Conservation (phyloP, 306 rosid genomes). For the Cicer cuneatum region DNA sequence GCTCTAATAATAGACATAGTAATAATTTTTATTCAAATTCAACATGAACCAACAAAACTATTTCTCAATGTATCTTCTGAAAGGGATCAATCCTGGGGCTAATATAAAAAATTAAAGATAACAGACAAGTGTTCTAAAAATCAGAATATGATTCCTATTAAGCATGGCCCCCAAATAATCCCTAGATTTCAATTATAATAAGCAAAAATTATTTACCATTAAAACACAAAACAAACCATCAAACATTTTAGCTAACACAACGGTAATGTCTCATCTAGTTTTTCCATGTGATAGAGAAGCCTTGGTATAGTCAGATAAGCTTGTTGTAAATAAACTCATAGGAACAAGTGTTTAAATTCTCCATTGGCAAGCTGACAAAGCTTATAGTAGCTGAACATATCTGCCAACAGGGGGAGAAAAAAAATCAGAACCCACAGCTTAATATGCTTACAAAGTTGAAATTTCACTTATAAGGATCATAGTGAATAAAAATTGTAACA, state of each 20-base stretch:
- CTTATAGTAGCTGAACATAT: slow-evolving; percentile 69
- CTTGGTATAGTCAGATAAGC: slow-evolving; percentile 31
- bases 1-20: too few species aligned
- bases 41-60: slow-evolving; percentile 23
- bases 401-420: slow-evolving; percentile 53
- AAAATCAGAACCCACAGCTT: slow-evolving; percentile 34
- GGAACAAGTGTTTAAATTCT: slow-evolving; percentile 76
- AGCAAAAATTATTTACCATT: slow-evolving; percentile 34
- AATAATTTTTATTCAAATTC: too few species aligned
- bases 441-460: not conserved
- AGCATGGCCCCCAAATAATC: not conserved
- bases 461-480: not conserved
- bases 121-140: slow-evolving; percentile 22
- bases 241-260: slow-evolving; percentile 7
- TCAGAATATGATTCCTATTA: slow-evolving; percentile 5
- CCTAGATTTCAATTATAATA: slow-evolving; percentile 25
- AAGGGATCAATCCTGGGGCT: not conserved
- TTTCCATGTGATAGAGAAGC: slow-evolving; percentile 19
- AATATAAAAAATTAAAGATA: slow-evolving; percentile 18
- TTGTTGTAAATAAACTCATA: slow-evolving; percentile 50
- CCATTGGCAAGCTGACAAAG: slow-evolving; percentile 89
- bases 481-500: slow-evolving; percentile 2
- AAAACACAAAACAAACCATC: slow-evolving; percentile 15
- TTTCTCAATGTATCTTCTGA: slow-evolving; percentile 15
- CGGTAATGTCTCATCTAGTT: slow-evolving; percentile 20